Conservation (phyloP, 306 rosid genomes). For the Carpinus fangiana region DNA sequence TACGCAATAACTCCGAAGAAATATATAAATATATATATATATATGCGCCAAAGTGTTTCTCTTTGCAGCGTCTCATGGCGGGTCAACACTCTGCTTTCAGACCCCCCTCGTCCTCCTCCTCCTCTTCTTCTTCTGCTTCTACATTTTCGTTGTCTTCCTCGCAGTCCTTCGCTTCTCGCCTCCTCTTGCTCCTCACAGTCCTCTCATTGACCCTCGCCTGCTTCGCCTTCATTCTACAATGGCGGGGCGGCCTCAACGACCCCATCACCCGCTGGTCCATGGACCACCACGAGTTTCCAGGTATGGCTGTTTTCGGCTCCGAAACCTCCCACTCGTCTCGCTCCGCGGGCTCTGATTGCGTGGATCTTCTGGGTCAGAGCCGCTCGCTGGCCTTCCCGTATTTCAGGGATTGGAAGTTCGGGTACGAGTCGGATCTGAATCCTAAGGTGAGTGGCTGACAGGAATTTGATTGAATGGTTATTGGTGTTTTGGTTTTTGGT, state of each 20-base stretch:
- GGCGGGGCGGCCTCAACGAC: slow-evolving; percentile 89
- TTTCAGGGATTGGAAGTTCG: slow-evolving; percentile 66
- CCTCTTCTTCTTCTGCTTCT: slow-evolving; percentile 13
- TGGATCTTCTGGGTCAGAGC: slow-evolving; percentile 39
- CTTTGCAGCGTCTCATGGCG: slow-evolving; percentile 54
- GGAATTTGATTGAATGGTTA: neutral
- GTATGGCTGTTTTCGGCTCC: slow-evolving; percentile 41
- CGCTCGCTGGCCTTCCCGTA: slow-evolving; percentile 70
- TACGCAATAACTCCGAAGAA: neutral
- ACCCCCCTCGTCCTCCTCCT: slow-evolving; percentile 28
- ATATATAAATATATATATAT: slow-evolving; percentile 4
- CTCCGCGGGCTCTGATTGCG: slow-evolving; percentile 54
- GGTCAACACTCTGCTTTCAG: slow-evolving; percentile 51
- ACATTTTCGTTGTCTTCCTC: slow-evolving; percentile 29
- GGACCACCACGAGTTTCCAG: slow-evolving; percentile 65
- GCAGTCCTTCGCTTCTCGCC: slow-evolving; percentile 47
- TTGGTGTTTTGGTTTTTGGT: slow-evolving; percentile 2
- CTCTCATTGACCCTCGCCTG: slow-evolving; percentile 72
- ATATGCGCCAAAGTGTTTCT: slow-evolving; percentile 25
- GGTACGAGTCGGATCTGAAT: slow-evolving; percentile 53
- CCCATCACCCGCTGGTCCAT: slow-evolving; percentile 78
- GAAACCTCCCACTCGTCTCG: slow-evolving; percentile 31
- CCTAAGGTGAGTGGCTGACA: slow-evolving; percentile 57
- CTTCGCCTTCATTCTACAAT: slow-evolving; percentile 85
- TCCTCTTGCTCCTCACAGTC: slow-evolving; percentile 60